Evolutionary conservation across 163 green algal species (phyloP).

Genomic region (Chlamydomonas reinhardtii): DNA sequence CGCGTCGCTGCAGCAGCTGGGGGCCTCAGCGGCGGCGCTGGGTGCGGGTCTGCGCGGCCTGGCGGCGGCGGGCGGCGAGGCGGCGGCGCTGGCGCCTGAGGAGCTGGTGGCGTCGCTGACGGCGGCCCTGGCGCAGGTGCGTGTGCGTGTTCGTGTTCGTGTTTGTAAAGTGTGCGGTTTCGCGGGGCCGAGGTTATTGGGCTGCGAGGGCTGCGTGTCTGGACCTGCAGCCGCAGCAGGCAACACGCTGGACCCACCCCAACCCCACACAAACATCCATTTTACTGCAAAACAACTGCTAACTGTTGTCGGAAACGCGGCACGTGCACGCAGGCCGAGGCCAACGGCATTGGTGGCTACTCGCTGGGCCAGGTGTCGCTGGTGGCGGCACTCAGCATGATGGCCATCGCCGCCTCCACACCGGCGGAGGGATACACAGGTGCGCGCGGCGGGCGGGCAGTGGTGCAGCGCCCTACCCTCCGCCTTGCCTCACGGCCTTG

Average conservation of each 20-base stretch:
- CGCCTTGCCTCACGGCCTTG: no score
- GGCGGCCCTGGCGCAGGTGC: neutral
- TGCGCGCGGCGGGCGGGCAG: neutral
- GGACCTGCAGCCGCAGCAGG: no score
- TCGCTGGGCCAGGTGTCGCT: neutral
- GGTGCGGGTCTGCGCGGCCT: neutral
- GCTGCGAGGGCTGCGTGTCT: no score
- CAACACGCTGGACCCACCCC: no score
- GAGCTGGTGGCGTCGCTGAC: neutral
- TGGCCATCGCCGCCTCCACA: slow-evolving; percentile 31
- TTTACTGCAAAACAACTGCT: no score
- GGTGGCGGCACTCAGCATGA: neutral
- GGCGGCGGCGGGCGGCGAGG: neutral
- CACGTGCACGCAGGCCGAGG: neutral
- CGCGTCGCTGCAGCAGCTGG: slow-evolving; percentile 16
- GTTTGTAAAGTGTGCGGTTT: no score
- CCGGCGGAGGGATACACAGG: slow-evolving; percentile 10
- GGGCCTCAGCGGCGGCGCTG: slow-evolving; percentile 3
- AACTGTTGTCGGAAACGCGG: no score
- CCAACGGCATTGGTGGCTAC: slow-evolving; percentile 23
- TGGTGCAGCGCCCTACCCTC: no score
- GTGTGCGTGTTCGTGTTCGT: neutral
- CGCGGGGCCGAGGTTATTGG: no score
- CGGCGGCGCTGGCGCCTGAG: neutral
- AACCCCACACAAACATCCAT: no score